These are phyloP conservation scores for Kodamaea hsintzibuensis DNA, from an alignment of 805 yeast species.

Conservation along the genomic window DNA sequence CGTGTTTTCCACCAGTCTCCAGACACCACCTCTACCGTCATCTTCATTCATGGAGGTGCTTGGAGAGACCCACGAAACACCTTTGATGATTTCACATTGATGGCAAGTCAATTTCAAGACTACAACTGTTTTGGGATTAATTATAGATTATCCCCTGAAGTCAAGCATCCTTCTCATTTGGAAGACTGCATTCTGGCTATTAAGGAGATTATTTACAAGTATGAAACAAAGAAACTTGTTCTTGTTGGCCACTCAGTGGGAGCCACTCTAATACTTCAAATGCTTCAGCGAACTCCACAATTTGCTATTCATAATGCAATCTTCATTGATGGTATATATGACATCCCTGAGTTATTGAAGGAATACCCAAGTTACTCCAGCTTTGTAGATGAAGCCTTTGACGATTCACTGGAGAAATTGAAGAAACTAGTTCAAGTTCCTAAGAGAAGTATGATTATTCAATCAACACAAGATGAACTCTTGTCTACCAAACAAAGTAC, in stretches of 20 bases:
- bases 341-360: constrained; percentile 46
- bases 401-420: constrained; percentile 12
- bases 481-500: constrained; percentile 47
- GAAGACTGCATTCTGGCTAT: constrained; percentile 55
- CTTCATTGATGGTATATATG: constrained; percentile 73
- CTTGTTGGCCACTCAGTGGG: constrained; percentile 81
- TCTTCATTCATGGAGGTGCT: constrained; percentile 85
- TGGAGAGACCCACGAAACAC: constrained; percentile 77
- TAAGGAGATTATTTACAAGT: constrained; percentile 20
- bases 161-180: constrained; percentile 61
- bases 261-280: constrained; percentile 62
- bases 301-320: constrained; percentile 16
- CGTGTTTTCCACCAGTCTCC: constrained; percentile 25
- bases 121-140: constrained; percentile 42
- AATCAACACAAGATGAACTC: constrained; percentile 69
- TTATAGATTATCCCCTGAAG: constrained; percentile 66
- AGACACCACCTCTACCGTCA: constrained; percentile 26
- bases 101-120: constrained; percentile 21
- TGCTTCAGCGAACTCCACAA: constrained; percentile 30
- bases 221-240: constrained; percentile 17
- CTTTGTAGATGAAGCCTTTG: constrained; percentile 64
- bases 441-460: constrained; percentile 44
- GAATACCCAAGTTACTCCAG: constrained; percentile 62
- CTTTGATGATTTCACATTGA: constrained; percentile 48
- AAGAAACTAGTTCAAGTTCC: constrained; percentile 12